Evolutionary conservation across 2,329 filamentous ascomycete genomes (phyloP), one percentile per base, ranked within the genome.

Genomic region (Colletotrichum somersetense): DNA sequence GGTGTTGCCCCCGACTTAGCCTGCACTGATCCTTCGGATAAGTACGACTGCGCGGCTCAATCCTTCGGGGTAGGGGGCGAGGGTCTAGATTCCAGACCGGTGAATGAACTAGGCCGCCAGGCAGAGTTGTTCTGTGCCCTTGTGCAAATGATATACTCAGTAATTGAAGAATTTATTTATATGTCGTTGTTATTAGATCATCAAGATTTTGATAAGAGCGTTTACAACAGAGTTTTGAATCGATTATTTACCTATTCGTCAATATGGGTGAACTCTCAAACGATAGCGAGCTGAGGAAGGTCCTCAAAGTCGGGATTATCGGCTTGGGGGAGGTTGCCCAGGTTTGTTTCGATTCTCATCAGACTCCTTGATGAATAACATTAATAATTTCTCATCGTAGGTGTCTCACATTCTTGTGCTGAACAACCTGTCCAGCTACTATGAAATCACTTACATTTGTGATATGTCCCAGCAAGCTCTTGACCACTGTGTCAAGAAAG

Each of bases 351-450:
- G 18, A 11, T 46, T 11, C 44, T 14, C 18, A 46, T 7, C 7
- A 0, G 18, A 46, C 44, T 16, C 44, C 8, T n/a, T n/a, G 18
- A 10, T 0, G 4, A 8, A 11, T 20, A 11, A 46, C n/a, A n/a
- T 46, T 35, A 5, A 58, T 23, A 8, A 23, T 18, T 16, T 16
- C 1, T 40, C n/a, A 26, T n/a, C n/a, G 4, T 84, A 89, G 77
- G 85, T 87, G 42, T 82, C 85, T 46, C 88, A 90, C 76, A 83
- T 90, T 12, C 87, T 86, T 0, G 83, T 81, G 3, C 76, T 90
- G 6, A 79, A 79, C 59, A 79, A 82, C 38, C 77, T 89, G 59
- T 78, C 81, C 71, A 74, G 82, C 46, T 79, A 82, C 42, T 91
- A 83, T 79, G 77, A 77, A 2, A 81, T 85, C 44, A 84, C 81